Evolutionary conservation across 2,329 filamentous ascomycete genomes (phyloP).

Genomic region (Raffaelea arxii): DNA sequence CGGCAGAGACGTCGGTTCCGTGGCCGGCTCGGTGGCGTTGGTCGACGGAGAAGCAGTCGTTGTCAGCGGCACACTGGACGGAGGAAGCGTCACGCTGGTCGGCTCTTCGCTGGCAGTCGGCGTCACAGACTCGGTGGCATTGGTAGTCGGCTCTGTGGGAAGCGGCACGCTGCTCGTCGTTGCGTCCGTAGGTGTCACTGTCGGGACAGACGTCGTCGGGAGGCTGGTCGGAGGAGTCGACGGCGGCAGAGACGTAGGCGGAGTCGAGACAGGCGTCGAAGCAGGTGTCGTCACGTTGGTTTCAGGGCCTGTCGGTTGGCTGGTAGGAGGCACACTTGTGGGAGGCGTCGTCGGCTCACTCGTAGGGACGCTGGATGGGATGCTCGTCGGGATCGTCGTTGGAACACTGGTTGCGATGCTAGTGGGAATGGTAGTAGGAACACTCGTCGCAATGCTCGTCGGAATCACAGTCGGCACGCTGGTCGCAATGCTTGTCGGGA

Average conservation of each 20-base stretch:
- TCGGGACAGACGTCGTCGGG: neutral
- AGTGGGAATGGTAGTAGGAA: neutral
- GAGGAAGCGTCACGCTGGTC: neutral
- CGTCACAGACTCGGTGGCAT: neutral
- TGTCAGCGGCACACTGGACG: neutral
- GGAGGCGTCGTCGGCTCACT: slow-evolving; percentile 13
- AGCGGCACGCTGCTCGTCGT: neutral
- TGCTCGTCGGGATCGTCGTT: slow-evolving; percentile 1
- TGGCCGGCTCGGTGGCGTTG: neutral
- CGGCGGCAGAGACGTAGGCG: neutral
- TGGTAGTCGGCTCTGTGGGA: neutral
- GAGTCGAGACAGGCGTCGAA: too few relatives aligned
- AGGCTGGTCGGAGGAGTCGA: neutral
- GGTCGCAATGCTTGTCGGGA: neutral
- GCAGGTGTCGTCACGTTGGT: too few relatives aligned
- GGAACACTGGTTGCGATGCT: neutral
- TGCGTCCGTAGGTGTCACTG: neutral
- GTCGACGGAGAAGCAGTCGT: neutral
- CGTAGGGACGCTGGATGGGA: slow-evolving; percentile 1
- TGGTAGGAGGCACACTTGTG: neutral
- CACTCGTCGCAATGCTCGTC: neutral
- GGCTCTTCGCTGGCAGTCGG: neutral
- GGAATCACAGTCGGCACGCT: neutral
- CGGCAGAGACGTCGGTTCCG: neutral
- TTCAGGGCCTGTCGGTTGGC: neutral